Evolutionary conservation across 208 protist species (phyloP).

Genomic region (Leishmania gerbilli): DNA sequence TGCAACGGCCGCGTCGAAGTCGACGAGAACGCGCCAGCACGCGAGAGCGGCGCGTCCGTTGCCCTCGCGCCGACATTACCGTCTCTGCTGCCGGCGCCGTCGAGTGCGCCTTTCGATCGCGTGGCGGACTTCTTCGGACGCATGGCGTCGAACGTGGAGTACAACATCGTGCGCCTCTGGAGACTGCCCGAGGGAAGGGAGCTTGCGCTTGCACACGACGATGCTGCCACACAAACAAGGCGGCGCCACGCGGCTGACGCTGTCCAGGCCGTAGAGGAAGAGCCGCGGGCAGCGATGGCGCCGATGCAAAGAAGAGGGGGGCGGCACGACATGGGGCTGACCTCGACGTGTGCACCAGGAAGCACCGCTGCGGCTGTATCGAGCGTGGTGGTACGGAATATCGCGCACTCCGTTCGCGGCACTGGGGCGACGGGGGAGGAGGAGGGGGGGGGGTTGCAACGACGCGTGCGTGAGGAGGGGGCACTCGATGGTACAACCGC

Average conservation of each 20-base stretch:
- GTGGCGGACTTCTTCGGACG: slow-evolving; percentile 7
- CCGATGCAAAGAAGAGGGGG: background rate
- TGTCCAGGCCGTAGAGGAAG: background rate
- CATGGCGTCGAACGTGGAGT: slow-evolving; percentile 43
- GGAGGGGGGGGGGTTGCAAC: background rate
- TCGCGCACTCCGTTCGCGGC: background rate
- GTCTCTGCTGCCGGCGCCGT: background rate
- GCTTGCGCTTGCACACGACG: background rate
- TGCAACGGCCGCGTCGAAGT: slow-evolving; percentile 43
- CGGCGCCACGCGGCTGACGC: background rate
- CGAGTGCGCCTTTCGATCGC: background rate
- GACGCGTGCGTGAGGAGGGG: background rate
- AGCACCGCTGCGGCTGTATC: background rate
- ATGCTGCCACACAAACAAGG: background rate
- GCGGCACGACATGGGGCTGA: background rate
- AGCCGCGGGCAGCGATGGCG: background rate
- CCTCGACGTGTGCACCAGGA: background rate
- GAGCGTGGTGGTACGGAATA: background rate
- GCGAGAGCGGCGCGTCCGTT: background rate
- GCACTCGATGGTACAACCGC: background rate
- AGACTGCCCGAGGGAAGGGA: background rate
- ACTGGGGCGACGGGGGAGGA: background rate
- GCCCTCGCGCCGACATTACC: background rate
- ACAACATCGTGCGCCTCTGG: slow-evolving; percentile 27
- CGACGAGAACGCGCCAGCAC: slow-evolving; percentile 5